A percentile compares a stretch with the other conserved stretches of the same genome.
Evolutionary conservation across 2,329 filamentous ascomycete genomes (phyloP).

Genomic region (Thermothelomyces thermophilus): DNA sequence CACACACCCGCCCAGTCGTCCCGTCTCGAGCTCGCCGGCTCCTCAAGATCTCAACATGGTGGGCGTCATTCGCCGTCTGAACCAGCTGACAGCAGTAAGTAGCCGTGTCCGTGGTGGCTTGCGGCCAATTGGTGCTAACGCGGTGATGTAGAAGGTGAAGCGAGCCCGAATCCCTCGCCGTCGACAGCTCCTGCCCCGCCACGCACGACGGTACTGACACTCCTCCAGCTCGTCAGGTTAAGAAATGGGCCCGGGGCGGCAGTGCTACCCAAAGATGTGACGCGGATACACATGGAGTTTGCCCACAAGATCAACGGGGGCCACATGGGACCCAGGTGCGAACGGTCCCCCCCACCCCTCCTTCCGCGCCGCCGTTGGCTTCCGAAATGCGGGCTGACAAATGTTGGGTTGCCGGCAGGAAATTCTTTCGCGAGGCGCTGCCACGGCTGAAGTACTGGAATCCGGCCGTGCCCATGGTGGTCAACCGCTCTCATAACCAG

Average conservation of each 20-base stretch:
- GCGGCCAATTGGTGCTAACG: slow-evolving; percentile 8
- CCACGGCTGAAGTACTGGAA: slow-evolving; percentile 93
- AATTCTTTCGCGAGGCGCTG: slow-evolving; percentile 81
- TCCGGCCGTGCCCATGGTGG: slow-evolving; percentile 73
- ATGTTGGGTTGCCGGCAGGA: slow-evolving; percentile 54
- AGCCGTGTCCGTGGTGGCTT: slow-evolving; percentile 1
- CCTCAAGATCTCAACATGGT: slow-evolving; percentile 29
- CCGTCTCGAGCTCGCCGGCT: slow-evolving; percentile 3
- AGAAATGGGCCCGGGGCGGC: slow-evolving; percentile 78
- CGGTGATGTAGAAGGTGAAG: slow-evolving; percentile 17
- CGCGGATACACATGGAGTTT: slow-evolving; percentile 70
- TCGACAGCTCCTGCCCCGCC: background rate
- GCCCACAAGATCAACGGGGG: slow-evolving; percentile 54
- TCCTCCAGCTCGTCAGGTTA: slow-evolving; percentile 60
- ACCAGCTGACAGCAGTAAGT: slow-evolving; percentile 65
- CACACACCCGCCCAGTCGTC: background rate
- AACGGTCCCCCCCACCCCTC: background rate
- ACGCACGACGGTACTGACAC: slow-evolving; percentile 6
- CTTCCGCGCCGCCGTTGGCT: background rate
- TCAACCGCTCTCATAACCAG: slow-evolving; percentile 60
- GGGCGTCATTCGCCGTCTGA: slow-evolving; percentile 59
- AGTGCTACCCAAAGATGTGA: slow-evolving; percentile 68
- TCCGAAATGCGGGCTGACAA: slow-evolving; percentile 7
- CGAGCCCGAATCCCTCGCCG: background rate
- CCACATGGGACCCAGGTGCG: slow-evolving; percentile 67